These are phyloP conservation scores for Chrysophaeum taylorii DNA, from an alignment of 352 stramenopile species.

Conservation along the genomic window DNA sequence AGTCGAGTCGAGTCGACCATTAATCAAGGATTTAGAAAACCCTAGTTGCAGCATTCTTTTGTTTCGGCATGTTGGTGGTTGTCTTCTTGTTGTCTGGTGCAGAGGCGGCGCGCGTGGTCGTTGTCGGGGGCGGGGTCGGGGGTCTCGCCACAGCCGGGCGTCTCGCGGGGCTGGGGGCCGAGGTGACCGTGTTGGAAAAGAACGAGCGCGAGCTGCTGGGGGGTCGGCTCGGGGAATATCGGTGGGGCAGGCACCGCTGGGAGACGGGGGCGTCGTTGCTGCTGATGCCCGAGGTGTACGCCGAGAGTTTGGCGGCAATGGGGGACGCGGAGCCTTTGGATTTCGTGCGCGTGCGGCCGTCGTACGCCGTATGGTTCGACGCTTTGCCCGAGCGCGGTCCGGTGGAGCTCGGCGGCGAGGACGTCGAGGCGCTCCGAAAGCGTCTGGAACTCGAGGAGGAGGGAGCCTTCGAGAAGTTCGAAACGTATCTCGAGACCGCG, in stretches of 20 bases:
- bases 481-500: conserved; percentile 7
- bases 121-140: neutral
- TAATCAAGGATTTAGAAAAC: no score
- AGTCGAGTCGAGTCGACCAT: no score
- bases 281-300: conserved; percentile 21
- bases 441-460: conserved; percentile 9
- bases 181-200: conserved; percentile 15
- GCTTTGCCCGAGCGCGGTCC: neutral
- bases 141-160: conserved; percentile 10
- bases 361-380: conserved; percentile 7
- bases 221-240: conserved; percentile 17
- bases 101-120: no score
- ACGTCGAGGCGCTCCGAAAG: neutral
- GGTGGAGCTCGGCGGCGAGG: neutral
- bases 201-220: conserved; percentile 7
- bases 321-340: neutral
- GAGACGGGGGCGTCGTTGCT: conserved; percentile 18
- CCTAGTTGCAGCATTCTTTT: no score
- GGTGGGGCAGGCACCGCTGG: conserved; percentile 10
- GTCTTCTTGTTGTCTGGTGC: no score
- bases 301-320: conserved; percentile 7
- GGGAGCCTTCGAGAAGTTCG: conserved; percentile 5
- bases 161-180: neutral
- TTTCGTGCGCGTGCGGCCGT: neutral
- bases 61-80: no score